Base-by-base conservation (phyloP, 257 asterid species). In the Cruciata laevipes region DNA sequence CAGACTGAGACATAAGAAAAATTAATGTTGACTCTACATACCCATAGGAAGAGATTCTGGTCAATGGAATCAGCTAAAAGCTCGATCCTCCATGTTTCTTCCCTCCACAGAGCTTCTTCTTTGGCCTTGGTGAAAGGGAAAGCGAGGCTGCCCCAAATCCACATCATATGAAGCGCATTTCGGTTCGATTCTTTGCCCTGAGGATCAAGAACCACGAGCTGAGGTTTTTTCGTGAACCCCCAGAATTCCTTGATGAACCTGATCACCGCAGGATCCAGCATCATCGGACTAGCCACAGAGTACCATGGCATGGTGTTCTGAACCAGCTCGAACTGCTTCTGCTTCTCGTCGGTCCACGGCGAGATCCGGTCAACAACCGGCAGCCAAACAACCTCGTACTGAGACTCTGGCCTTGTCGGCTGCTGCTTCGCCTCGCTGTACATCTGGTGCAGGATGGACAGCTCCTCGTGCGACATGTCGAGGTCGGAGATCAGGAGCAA, bases 91-190 rank as follows among this genome's bases (percentile, higher is more conserved):
- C 97, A 94, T 3, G 77, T 25, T 30, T 75, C 80, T 18, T 80
- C 89, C 1, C 75, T 75, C 99, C 99, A 93, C 1, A 93, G 83
- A 14, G 80, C 86, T 55, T 66, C 66, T 74, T 93, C 99, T 64
- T 82, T 79, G 1, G 73, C 55, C 60, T 67, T 76, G 44, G 91
- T 87, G 82, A 94, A 94, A 3, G 97, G 97, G 65, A 87, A 94
- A 2, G 97, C 96, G 13, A 60, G 51, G 57, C 86, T 78, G 0
- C 97, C 97, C 99, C 99, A 94, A 61, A 90, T 94, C 96, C 97
- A 90, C 82, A 90, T 85, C 95, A 93, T 85, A 8, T 95, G 95
- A 1, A 90, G 68, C 3, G 99, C 97, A 67, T 93, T 85, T 0
- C 78, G 74, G 55, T 84, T 86, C 1, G 89, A 73, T 30, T 80